Base-by-base conservation (phyloP, 139 green algal species). In the Tetraselmis striata region DNA sequence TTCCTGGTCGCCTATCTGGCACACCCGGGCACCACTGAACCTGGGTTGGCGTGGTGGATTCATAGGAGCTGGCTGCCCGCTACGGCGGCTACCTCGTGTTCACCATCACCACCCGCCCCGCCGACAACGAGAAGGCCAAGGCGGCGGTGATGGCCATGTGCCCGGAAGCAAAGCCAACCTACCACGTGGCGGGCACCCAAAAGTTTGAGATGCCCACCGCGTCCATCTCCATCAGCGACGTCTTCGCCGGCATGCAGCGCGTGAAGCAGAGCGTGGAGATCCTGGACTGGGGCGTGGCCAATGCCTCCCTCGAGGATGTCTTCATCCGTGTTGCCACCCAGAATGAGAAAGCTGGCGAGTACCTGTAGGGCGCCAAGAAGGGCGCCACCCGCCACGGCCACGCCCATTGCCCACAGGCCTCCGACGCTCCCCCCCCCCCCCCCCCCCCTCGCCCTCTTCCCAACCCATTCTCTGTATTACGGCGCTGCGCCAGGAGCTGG, bases 221-320 rank as follows among this genome's bases (percentile, higher is more conserved):
- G 1, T 83, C 92, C 29, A 83, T 92, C 24, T 86, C 28, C 11
- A 85, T 95, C 28, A 86, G 87, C 31, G 83, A 28, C 1, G 89
- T 96, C n/a, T 95, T 95, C 80, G 77, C 77, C 29, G 83, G 83
- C n/a, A 92, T 95, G 88, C 86, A 89, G 26, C 29, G 45, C 1
- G 83, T 85, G 23, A 91, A 93, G 82, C 27, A 77, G 23, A 32
- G 79, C 74, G 18, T 94, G 32, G 29, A 84, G 0, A 81, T 97
- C 75, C 59, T 94, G 29, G 95, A 98, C 77, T 98, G 95, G 95
- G 94, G 91, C 18, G 90, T 98, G 25, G 88, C 89, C 81, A 97
- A 96, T 79, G 96, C 93, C 1, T 97, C 92, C 24, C 92, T 98
- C 77, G 95, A 98, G 85, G 95, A 98, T 80, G 94, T 98, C 18